phyloP scores from a whole-genome alignment of 148 eudicot species.

The Silene latifolia region DNA sequence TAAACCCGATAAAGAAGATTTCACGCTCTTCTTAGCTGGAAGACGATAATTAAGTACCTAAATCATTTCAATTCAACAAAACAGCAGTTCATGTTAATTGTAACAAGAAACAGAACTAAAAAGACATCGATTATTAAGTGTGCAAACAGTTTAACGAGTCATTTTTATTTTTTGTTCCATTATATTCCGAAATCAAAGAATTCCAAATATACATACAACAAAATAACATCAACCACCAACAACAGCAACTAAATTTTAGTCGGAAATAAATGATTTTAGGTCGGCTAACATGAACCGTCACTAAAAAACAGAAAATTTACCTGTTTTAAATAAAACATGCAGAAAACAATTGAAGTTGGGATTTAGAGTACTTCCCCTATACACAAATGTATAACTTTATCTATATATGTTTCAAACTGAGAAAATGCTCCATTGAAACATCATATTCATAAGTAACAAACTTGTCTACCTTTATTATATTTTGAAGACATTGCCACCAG shows the following conservation, averaged over 20 bases:
- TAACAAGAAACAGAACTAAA: too few relatives aligned
- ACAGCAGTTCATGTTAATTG: too few relatives aligned
- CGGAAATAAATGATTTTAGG: neutral
- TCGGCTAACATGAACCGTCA: constrained; percentile 1
- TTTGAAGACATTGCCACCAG: constrained; percentile 16
- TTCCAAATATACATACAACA: too few relatives aligned
- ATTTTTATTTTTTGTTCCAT: too few relatives aligned
- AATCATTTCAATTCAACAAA: neutral
- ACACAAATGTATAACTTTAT: neutral
- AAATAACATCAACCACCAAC: neutral
- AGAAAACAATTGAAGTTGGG: neutral
- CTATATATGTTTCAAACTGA: constrained; percentile 7
- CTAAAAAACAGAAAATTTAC: neutral
- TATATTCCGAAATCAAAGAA: too few relatives aligned
- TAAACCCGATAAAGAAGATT: neutral
- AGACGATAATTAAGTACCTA: neutral
- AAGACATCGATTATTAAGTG: too few relatives aligned
- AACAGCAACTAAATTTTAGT: too few relatives aligned
- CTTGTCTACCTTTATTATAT: constrained; percentile 31
- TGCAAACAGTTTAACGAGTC: too few relatives aligned
- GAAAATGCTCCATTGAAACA: constrained; percentile 20
- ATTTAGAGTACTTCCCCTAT: neutral
- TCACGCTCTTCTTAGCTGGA: neutral
- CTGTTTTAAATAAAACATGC: neutral
- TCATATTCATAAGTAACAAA: constrained; percentile 22